Base-by-base conservation (phyloP, 2,329 filamentous ascomycete species). In the Nothopassalora personata region DNA sequence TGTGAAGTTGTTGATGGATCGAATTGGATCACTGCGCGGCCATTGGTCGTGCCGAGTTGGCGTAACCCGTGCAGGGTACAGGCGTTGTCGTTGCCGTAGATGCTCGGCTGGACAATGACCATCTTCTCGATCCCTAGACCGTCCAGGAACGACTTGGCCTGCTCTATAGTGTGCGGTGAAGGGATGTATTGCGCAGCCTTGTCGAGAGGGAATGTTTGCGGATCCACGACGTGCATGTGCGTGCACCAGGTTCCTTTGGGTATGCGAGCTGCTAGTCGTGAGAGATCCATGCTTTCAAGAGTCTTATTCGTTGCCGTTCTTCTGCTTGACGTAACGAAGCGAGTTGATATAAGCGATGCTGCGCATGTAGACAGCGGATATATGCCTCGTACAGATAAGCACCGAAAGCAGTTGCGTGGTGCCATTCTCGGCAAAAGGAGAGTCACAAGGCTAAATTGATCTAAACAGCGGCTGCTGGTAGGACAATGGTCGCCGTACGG, bases 221-320 rank as follows among this genome's bases (percentile, higher is more conserved):
- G 82, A 54, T 85, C 81, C 52, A 85, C 76, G 34, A 86, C 78
- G 68, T 87, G 85, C 81, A 86, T 86, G 68, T 86, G 84, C 53
- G 79, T 81, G 67, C 86, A 83, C 83, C 83, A 86, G 57, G 83
- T 75, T 13, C 74, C 73, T 13, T 62, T 58, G 3, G 80, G 79
- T 56, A 79, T 75, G 36, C 69, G 64, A 13, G 56, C 43, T 28
- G 66, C 64, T 2, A 71, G 56, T 4, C 60, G 36, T 19, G 60
- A 57, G 10, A 67, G 47, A 28, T 50, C n/a, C 5, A 30, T 51
- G 15, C 52, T 9, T 11, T 10, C 23, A 18, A 34, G 49, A 8
- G 30, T 28, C 2, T 13, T 30, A 6, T 34, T 51, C 7, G 7
- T 11, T 8, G n/a, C 8, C n/a, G n/a, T 19, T 18, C 27, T 51